Evolutionary conservation across 2,329 filamentous ascomycete genomes (phyloP).

Genomic region (Harringtonia aguacate): DNA sequence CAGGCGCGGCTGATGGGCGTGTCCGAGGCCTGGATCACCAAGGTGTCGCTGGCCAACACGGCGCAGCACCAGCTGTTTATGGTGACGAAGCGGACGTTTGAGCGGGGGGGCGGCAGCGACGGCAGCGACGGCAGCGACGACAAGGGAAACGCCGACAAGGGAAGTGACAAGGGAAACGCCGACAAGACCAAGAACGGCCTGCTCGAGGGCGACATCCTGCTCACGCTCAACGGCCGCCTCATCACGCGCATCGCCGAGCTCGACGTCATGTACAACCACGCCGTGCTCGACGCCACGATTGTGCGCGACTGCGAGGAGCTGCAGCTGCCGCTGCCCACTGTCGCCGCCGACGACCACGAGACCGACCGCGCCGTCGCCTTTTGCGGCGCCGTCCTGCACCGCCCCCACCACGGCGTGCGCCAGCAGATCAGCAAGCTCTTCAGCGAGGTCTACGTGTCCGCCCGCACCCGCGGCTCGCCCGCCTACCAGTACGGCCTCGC

Average conservation of each 20-base stretch:
- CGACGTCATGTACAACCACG: conserved; percentile 91
- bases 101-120: conserved; percentile 27
- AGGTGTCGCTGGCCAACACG: conserved; percentile 79
- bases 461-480: conserved; percentile 70
- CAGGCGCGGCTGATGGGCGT: conserved; percentile 97
- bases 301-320: conserved; percentile 78
- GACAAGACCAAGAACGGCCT: too few relatives aligned
- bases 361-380: conserved; percentile 88
- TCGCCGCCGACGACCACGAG: conserved; percentile 81
- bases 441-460: conserved; percentile 91
- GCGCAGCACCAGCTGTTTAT: conserved; percentile 96
- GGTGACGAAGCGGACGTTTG: conserved; percentile 73
- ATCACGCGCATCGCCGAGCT: conserved; percentile 90
- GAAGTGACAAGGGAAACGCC: too few relatives aligned
- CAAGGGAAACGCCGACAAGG: too few relatives aligned
- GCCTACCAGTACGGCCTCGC: conserved; percentile 85
- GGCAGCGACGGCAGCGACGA: conserved; percentile 11
- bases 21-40: conserved; percentile 87
- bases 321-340: conserved; percentile 67
- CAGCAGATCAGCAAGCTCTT: conserved; percentile 97
- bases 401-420: conserved; percentile 88
- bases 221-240: conserved; percentile 82
- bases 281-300: conserved; percentile 72
- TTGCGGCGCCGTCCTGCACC: conserved; percentile 87
- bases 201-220: conserved; percentile 82